Percentiles rank a stretch among this genome's conserved stretches.
Evolutionary conservation across 352 stramenopile species (phyloP).

Genomic region (Globisporangium nunn): DNA sequence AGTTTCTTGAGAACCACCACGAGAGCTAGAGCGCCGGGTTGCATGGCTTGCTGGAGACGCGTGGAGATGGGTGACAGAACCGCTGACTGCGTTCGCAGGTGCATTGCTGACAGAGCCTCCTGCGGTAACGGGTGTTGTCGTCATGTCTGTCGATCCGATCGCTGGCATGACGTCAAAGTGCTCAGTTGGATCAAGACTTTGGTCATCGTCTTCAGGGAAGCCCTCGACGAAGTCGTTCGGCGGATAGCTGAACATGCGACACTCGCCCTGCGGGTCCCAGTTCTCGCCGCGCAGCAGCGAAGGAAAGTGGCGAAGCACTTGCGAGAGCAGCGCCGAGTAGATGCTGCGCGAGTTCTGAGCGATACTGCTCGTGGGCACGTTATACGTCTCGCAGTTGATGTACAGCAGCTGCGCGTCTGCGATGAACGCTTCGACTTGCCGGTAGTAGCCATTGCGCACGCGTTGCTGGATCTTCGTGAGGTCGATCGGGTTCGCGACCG

Average conservation of each 20-base stretch:
- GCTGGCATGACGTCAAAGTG: not conserved
- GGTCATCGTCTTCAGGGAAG: conserved; percentile 17
- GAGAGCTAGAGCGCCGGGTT: not conserved
- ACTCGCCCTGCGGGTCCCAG: conserved; percentile 15
- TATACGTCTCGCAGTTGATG: conserved; percentile 83
- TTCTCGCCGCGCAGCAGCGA: conserved; percentile 25
- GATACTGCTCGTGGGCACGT: conserved; percentile 73
- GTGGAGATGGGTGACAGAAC: not conserved
- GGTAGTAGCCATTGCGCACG: conserved; percentile 64
- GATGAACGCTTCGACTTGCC: conserved; percentile 78
- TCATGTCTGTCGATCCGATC: not conserved
- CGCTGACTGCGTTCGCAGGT: not conserved
- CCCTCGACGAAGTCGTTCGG: conserved; percentile 43
- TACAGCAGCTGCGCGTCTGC: conserved; percentile 67
- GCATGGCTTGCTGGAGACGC: not conserved
- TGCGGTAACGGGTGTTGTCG: not conserved
- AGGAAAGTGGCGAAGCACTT: conserved; percentile 59
- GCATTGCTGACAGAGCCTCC: not conserved
- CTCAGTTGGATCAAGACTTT: conserved; percentile 2
- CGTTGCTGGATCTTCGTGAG: conserved; percentile 71
- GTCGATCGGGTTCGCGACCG: conserved; percentile 81
- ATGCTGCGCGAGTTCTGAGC: conserved; percentile 76
- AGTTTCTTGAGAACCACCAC: not conserved
- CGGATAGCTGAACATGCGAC: conserved; percentile 31
- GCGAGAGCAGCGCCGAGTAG: conserved; percentile 45